Evolutionary conservation across 179 eudicot genomes (phyloP).

Genomic region (Pouteria campechiana): DNA sequence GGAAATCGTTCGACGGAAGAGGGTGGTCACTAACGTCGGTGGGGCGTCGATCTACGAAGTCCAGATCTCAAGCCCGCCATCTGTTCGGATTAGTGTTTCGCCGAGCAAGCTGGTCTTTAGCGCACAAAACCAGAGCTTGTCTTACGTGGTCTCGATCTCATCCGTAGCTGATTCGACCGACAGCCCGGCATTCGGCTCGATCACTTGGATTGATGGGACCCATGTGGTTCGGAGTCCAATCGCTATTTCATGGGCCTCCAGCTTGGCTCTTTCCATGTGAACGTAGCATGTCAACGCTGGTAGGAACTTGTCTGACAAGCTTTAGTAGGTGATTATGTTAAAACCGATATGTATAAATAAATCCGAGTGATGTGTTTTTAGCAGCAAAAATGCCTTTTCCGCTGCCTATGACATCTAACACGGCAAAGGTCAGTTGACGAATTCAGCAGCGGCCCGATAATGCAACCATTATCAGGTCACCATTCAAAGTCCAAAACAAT

Average conservation of each 20-base stretch:
- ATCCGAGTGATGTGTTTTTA: too few species aligned
- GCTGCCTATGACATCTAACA: too few species aligned
- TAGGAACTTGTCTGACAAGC: too few species aligned
- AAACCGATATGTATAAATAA: too few species aligned
- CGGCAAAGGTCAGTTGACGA: too few species aligned
- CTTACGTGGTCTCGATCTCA: conserved; percentile 52
- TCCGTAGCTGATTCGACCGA: conserved; percentile 12
- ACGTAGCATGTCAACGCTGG: too few species aligned
- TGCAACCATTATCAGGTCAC: too few species aligned
- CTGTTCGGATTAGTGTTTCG: conserved; percentile 55
- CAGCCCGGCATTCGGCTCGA: conserved; percentile 23
- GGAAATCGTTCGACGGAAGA: conserved; percentile 39
- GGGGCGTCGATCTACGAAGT: conserved; percentile 45
- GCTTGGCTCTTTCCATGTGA: conserved; percentile 5
- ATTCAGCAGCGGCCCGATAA: too few species aligned
- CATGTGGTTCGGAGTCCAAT: conserved; percentile 75
- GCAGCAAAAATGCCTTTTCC: too few species aligned
- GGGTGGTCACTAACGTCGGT: conserved; percentile 74
- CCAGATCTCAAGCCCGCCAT: conserved; percentile 53
- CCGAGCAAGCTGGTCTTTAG: conserved; percentile 62
- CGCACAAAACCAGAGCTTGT: conserved; percentile 19
- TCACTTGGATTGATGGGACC: conserved; percentile 73
- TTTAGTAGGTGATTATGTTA: too few species aligned
- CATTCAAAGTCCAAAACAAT: too few species aligned
- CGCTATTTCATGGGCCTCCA: conserved; percentile 46